Conservation (phyloP, 2,329 filamentous ascomycete species). For the Neurospora sp. region DNA sequence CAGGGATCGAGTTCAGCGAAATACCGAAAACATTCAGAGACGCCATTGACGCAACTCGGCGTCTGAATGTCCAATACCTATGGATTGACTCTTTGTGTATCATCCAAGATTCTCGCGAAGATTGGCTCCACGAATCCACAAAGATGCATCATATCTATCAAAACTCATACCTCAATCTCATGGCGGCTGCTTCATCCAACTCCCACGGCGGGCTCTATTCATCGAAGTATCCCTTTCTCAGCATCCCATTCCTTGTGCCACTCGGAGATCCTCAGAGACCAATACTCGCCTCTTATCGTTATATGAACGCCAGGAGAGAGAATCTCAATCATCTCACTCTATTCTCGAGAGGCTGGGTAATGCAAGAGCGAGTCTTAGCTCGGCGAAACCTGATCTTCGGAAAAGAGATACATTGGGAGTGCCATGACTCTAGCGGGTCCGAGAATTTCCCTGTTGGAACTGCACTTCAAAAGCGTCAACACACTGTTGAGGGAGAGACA, state of each 20-base stretch:
- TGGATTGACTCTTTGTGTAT: conserved; percentile 14
- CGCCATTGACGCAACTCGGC: conserved; percentile 2
- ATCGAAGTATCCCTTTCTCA: not conserved
- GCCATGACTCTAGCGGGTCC: not conserved
- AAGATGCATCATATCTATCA: conserved; percentile 9
- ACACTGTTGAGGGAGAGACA: not conserved
- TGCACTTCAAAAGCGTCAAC: not conserved
- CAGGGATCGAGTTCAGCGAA: not conserved
- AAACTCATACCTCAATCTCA: conserved; percentile 3
- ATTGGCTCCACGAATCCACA: conserved; percentile 5
- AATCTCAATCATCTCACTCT: not conserved
- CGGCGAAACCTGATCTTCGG: not conserved
- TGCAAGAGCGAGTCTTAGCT: not conserved
- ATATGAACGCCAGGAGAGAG: not conserved
- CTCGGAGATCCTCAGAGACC: not conserved
- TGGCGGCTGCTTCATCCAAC: conserved; percentile 1
- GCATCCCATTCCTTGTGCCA: not conserved
- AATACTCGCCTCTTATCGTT: not conserved
- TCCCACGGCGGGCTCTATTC: not conserved
- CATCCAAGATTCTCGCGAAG: conserved; percentile 6
- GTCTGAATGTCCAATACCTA: conserved; percentile 5
- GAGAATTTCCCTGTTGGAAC: not conserved
- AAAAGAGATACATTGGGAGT: not conserved
- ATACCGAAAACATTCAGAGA: conserved; percentile 5
- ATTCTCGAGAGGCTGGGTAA: not conserved